Conservation (phyloP, 257 asterid genomes). For the Fraxinus americana region DNA sequence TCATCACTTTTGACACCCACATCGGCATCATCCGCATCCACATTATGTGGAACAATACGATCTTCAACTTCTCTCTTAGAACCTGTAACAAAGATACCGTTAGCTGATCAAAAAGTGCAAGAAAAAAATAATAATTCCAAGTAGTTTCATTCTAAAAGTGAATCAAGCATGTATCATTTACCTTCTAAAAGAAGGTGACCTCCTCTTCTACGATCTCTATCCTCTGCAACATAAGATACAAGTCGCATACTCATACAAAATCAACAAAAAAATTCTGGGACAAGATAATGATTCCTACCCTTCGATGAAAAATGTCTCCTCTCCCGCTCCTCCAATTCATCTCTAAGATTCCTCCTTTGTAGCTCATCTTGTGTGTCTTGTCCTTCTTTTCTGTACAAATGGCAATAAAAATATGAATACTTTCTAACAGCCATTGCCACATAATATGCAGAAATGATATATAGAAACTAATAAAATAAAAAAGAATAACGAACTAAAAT, state of each 20-base stretch:
- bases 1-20: conserved; percentile 62
- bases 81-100: conserved; percentile 44
- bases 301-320: conserved; percentile 73
- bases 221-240: conserved; percentile 56
- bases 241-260: not conserved
- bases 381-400: conserved; percentile 65
- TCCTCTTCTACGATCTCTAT: conserved; percentile 83
- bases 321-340: conserved; percentile 82
- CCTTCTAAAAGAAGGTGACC: conserved; percentile 88
- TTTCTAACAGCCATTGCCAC: conserved; percentile 7
- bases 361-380: conserved; percentile 85
- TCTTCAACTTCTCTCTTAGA: conserved; percentile 74
- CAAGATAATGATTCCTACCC: conserved; percentile 36
- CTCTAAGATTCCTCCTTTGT: conserved; percentile 71
- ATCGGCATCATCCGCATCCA: conserved; percentile 89
- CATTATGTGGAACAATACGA: conserved; percentile 71
- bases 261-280: not conserved
- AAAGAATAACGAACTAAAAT: not conserved
- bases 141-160: not conserved
- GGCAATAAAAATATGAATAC: not conserved
- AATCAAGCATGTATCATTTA: conserved; percentile 29
- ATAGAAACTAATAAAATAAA: not conserved
- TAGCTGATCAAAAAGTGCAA: not conserved
- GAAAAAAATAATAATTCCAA: not conserved
- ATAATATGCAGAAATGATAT: not conserved